A percentile compares a stretch with the other conserved stretches of the same genome.
Conservation (phyloP, 768 basidiomycete species). For the Lactifluus piperatus region DNA sequence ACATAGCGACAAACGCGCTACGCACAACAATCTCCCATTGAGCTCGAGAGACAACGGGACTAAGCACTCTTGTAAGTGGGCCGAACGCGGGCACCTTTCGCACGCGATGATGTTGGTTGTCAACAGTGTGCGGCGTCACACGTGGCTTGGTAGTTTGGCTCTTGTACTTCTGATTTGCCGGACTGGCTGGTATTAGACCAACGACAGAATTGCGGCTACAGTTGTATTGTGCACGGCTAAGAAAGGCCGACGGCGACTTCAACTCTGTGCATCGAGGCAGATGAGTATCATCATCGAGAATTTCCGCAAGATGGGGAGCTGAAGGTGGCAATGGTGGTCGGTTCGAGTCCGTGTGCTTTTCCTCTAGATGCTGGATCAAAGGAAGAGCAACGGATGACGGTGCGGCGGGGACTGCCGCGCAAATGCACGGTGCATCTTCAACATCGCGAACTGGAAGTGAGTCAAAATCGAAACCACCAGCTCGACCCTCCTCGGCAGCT, state of each 20-base stretch:
- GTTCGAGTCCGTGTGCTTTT: not conserved
- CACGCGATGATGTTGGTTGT: conserved; percentile 37
- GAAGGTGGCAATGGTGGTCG: not conserved
- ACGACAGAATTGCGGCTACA: conserved; percentile 11
- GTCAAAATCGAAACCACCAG: conserved; percentile 30
- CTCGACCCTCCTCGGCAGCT: conserved; percentile 15
- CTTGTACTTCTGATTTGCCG: conserved; percentile 12
- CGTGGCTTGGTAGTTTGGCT: not conserved
- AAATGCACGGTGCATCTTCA: conserved; percentile 17
- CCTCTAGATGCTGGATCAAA: conserved; percentile 1
- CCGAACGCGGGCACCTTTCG: conserved; percentile 63
- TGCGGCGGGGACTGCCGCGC: conserved; percentile 11
- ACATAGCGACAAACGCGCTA: conserved; percentile 40
- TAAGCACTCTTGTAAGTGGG: conserved; percentile 61
- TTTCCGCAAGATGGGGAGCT: not conserved
- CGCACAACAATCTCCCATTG: conserved; percentile 81
- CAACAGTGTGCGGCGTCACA: not conserved
- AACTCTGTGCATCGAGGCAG: not conserved
- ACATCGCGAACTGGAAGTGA: conserved; percentile 26
- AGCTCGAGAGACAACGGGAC: conserved; percentile 61
- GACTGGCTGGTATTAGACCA: not conserved
- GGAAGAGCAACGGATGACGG: conserved; percentile 21
- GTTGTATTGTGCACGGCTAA: conserved; percentile 11
- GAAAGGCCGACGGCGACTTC: conserved; percentile 7
- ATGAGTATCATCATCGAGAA: not conserved